phyloP scores from a whole-genome alignment of 768 basidiomycete genomes.

The Tephrocybe sp. region DNA sequence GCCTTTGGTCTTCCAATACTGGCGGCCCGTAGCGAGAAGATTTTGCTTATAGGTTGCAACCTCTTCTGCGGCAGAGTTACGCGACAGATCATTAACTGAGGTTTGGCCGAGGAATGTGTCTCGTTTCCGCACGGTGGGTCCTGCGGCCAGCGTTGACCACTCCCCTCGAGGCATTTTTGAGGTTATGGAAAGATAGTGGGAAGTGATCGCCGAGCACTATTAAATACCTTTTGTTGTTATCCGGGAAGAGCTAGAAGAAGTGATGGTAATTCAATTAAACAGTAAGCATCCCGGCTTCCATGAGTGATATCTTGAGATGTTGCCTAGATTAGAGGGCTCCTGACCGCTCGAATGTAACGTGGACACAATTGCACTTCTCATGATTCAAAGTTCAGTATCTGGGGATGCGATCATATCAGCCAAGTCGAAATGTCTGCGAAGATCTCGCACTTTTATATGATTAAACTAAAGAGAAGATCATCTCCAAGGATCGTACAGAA shows the following conservation, averaged over 20 bases:
- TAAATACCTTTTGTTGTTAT: neutral
- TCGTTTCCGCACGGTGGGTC: conserved; percentile 15
- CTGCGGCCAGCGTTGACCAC: neutral
- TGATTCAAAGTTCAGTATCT: too few relatives aligned
- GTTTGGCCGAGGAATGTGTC: conserved; percentile 31
- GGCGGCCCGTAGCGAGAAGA: conserved; percentile 44
- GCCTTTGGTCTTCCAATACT: conserved; percentile 57
- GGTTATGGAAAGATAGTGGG: neutral
- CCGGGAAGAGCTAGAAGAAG: neutral
- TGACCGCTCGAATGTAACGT: too few relatives aligned
- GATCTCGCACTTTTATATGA: too few relatives aligned
- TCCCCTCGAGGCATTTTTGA: conserved; percentile 1
- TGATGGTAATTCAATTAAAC: too few relatives aligned
- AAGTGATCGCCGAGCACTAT: conserved; percentile 2
- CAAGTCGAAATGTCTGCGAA: too few relatives aligned
- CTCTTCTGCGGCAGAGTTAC: conserved; percentile 38
- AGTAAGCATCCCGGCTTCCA: too few relatives aligned
- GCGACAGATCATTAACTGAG: conserved; percentile 42
- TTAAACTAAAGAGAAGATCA: too few relatives aligned
- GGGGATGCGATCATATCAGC: too few relatives aligned
- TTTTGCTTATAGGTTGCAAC: conserved; percentile 27
- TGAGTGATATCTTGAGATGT: too few relatives aligned
- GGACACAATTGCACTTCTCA: too few relatives aligned
- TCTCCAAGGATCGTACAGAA: too few relatives aligned
- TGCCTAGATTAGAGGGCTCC: too few relatives aligned